These are phyloP conservation scores for Dictyostelium purpureum DNA, from an alignment of 78 protist species.

Conservation along the genomic window DNA sequence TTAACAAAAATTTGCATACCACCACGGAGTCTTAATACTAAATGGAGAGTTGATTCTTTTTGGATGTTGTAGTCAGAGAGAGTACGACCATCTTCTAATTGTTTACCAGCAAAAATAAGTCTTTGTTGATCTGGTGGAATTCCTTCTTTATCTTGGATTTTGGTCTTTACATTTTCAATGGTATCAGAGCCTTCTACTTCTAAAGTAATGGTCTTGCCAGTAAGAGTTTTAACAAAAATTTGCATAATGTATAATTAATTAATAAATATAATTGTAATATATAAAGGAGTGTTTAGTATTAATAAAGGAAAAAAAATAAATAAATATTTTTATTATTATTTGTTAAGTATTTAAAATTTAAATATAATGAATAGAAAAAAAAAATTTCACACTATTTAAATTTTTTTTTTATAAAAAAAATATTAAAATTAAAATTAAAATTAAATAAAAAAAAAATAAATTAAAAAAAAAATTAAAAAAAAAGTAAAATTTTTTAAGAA, in stretches of 20 bases:
- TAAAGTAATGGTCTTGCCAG: slow-evolving; percentile 99
- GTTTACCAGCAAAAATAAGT: slow-evolving; percentile 99
- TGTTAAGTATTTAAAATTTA: not conserved
- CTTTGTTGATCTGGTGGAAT: slow-evolving; percentile 99
- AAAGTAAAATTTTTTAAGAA: not conserved
- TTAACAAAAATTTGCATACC: slow-evolving; percentile 92
- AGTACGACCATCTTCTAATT: slow-evolving; percentile 98
- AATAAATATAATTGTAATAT: not conserved
- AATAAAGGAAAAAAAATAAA: not conserved
- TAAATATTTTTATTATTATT: not conserved
- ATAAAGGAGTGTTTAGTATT: not conserved
- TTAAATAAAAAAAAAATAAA: too few species aligned
- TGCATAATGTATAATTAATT: slow-evolving; percentile 81
- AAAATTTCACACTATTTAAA: too few species aligned
- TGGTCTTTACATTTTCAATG: slow-evolving; percentile 97
- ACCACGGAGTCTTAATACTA: slow-evolving; percentile 80
- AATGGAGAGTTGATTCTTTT: slow-evolving; percentile 95
- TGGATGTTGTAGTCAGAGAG: slow-evolving; percentile 98
- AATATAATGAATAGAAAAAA: not conserved
- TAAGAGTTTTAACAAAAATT: slow-evolving; percentile 94
- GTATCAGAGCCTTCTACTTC: slow-evolving; percentile 97
- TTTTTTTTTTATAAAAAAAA: too few species aligned
- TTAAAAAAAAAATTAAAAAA: not conserved
- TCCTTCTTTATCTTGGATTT: slow-evolving; percentile 99
- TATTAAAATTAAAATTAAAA: not conserved